Base-by-base conservation (phyloP, 1,284 basidiomycete species). In the Trichosporon sp. region DNA sequence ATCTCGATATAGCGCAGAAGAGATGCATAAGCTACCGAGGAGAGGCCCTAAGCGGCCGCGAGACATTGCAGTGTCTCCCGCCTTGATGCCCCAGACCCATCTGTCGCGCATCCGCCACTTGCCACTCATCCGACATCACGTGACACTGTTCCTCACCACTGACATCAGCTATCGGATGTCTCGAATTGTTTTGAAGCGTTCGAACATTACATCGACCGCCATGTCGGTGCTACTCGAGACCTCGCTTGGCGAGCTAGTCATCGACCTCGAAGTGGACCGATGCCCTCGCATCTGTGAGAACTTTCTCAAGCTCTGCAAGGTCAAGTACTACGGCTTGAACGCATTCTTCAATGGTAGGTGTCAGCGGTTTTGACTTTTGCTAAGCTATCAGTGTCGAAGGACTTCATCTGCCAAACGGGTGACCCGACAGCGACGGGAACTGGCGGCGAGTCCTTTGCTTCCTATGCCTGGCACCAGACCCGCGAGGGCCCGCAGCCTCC, bases 191-290 rank as follows among this genome's bases (percentile, higher is more conserved):
- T 54, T 54, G 49, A 31, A 5, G 7, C 9, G 10, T 25, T 25
- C 7, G 27, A 54, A 25, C 56, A 10, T 14, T 14, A n/a, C n/a
- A n/a, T n/a, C n/a, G n/a, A n/a, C n/a, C 68, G 60, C 56, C 69
- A 97, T 97, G 95, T 96, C 93, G 69, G 92, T 98, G 56, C 85
- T 98, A 66, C 86, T 98, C 69, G 95, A 98, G 84, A 98, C 95
- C 6, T 96, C 93, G 34, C 82, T 98, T 1, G 95, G 95, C 66
- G 95, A 98, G 82, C 84, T 98, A 62, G 91, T 98, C 69, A 92
- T 98, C 76, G 95, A 98, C 82, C 85, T 98, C 56, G 92, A 97
- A 76, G 88, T 90, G n/a, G 91, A 95, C 11, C 82, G 84, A 44
- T 97, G 94, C 77, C 95, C 95, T 0, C 88, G 86, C 75, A 91